Conservation (phyloP, 2,329 filamentous ascomycete species). For the Penicillium sp. region DNA sequence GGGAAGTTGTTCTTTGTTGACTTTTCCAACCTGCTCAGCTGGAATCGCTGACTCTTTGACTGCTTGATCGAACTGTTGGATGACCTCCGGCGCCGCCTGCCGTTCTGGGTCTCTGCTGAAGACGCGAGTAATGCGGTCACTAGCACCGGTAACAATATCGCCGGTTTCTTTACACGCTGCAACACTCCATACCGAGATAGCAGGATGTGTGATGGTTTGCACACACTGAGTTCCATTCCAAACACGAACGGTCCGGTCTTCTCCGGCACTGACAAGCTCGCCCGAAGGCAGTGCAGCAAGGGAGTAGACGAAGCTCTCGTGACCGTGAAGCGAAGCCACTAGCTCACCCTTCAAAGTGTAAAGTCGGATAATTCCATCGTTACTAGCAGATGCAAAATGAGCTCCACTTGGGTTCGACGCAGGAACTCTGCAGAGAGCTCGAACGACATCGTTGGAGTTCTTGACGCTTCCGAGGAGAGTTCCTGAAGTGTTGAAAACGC, state of each 20-base stretch:
- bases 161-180: slow-evolving; percentile 79
- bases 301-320: slow-evolving; percentile 94
- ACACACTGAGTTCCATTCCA: slow-evolving; percentile 83
- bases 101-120: slow-evolving; percentile 75
- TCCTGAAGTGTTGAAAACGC: slow-evolving; percentile 71
- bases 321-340: slow-evolving; percentile 76
- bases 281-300: slow-evolving; percentile 75
- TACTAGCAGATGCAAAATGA: slow-evolving; percentile 92
- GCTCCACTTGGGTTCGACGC: slow-evolving; percentile 74
- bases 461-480: slow-evolving; percentile 65
- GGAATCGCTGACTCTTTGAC: slow-evolving; percentile 84
- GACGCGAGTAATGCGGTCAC: slow-evolving; percentile 80
- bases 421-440: slow-evolving; percentile 83
- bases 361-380: slow-evolving; percentile 83
- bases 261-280: slow-evolving; percentile 85
- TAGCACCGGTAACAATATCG: slow-evolving; percentile 91
- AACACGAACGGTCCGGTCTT: slow-evolving; percentile 89
- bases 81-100: slow-evolving; percentile 66
- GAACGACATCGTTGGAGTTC: slow-evolving; percentile 78
- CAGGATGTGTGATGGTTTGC: slow-evolving; percentile 95
- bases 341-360: slow-evolving; percentile 81
- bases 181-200: slow-evolving; percentile 93
- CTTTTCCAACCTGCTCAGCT: slow-evolving; percentile 75
- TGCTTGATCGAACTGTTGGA: slow-evolving; percentile 76
- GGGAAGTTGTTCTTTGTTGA: slow-evolving; percentile 91